Base-by-base conservation (phyloP, 345 rosid genomes). In the Eucalyptus tenuipes region DNA sequence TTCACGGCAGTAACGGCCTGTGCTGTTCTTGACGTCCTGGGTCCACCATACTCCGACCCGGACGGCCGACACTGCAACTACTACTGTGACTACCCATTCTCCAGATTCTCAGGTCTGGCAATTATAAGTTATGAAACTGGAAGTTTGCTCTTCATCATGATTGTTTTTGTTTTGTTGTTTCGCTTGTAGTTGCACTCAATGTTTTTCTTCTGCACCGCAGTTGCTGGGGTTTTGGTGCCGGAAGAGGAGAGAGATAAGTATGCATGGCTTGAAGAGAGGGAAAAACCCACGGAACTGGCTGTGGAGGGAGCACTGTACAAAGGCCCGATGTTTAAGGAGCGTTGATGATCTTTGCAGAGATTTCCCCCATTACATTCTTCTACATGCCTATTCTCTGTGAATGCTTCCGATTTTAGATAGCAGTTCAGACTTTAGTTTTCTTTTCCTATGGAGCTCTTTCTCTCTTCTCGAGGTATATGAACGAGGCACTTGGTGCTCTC, bases 1-100 rank as follows among this genome's bases (percentile, higher is more conserved):
- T 96, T 98, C 94, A 95, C 97, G 6, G 99, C 96, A 1, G 92
- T 90, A 87, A 97, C 99, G 5, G 95, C 98, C 2, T 98, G 99
- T 44, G 99, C 99, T 0, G 97, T 98, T 81, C 93, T 98, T 10
- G 99, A 98, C 25, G 98, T 98, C 85, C 95, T 97, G 42, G 97
- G 97, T 48, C 99, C 99, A 85, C 99, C 99, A 10, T 98, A 98
- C 91, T 91, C 92, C 0, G 96, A 93, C 82, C 91, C 91, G 3
- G 99, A 97, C 2, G 99, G 98, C 27, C 95, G 99, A 18, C 96
- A 93, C 88, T 98, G 99, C 94, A 92, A 93, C 4, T 94, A 96
- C 91, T 98, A 95, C 93, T 17, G 68, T 1, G 99, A 94, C 87
- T 91, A 94, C 64, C 97, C 99, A 48, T 92, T 89, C 25, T 55